Conservation (phyloP, 805 yeast genomes). For the Yarrowia sp. region DNA sequence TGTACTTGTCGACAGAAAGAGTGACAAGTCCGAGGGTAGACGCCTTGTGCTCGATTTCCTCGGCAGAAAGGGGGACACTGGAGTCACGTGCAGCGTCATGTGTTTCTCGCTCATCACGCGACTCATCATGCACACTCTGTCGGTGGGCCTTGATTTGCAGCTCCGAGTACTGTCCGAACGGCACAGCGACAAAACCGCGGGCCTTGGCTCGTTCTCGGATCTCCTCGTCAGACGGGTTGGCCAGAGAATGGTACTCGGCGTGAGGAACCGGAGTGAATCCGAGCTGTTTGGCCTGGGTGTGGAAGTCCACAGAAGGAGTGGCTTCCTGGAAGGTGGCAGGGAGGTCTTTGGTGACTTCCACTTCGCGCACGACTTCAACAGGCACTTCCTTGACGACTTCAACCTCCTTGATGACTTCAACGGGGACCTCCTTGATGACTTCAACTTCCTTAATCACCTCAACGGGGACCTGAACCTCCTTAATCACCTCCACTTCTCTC, state of each 20-base stretch:
- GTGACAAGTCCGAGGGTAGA: conserved; percentile 41
- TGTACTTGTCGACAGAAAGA: conserved; percentile 39
- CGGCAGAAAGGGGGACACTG: background rate
- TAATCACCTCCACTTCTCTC: conserved; percentile 30
- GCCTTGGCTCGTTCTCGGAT: conserved; percentile 25
- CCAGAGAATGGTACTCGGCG: conserved; percentile 34
- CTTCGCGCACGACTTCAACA: background rate
- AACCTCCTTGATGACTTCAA: background rate
- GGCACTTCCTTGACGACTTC: background rate
- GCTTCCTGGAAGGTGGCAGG: conserved; percentile 3
- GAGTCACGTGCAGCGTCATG: conserved; percentile 6
- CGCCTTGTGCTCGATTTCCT: conserved; percentile 41
- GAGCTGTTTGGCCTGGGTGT: conserved; percentile 28
- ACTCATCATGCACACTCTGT: conserved; percentile 11
- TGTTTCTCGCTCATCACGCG: background rate
- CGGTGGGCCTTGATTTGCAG: conserved; percentile 42
- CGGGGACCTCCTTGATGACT: conserved; percentile 2
- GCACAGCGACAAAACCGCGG: conserved; percentile 41
- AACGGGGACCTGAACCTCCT: background rate
- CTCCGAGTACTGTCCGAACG: conserved; percentile 41
- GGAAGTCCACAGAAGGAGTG: background rate
- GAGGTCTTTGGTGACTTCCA: background rate
- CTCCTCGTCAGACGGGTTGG: conserved; percentile 34
- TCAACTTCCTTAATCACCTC: conserved; percentile 3
- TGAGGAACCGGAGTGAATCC: conserved; percentile 39